Percentiles rank a stretch among this genome's conserved stretches.
Evolutionary conservation across 2,329 filamentous ascomycete genomes (phyloP).

Genomic region (Colletotrichum cordylinicola): DNA sequence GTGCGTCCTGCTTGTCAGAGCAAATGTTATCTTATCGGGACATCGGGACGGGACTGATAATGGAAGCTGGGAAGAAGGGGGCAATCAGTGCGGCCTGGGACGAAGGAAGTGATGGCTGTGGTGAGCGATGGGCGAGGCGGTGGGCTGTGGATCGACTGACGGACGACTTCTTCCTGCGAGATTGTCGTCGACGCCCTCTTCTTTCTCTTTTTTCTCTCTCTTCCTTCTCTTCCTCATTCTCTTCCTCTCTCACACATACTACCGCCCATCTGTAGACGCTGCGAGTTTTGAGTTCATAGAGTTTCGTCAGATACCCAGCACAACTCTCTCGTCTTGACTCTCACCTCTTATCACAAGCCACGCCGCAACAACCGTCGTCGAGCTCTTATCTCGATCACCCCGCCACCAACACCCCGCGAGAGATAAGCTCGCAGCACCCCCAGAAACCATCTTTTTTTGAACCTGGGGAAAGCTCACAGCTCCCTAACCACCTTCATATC

Average conservation of each 20-base stretch:
- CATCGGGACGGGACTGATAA: not conserved
- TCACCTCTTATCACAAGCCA: not conserved
- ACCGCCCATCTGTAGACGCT: not conserved
- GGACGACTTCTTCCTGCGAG: not conserved
- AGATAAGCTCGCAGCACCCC: slow-evolving; percentile 8
- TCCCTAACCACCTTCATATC: not conserved
- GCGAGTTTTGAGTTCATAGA: not conserved
- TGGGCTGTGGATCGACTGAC: slow-evolving; percentile 11
- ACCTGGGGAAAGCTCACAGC: not conserved
- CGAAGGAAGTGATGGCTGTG: not conserved
- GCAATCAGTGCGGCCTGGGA: not conserved
- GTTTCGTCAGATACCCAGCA: not conserved
- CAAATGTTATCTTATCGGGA: slow-evolving; percentile 13
- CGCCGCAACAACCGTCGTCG: not conserved
- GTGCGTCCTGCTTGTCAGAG: not conserved
- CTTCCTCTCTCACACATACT: not conserved
- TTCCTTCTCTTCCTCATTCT: not conserved
- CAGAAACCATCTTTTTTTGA: not conserved
- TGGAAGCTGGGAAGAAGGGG: not conserved
- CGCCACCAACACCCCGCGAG: not conserved
- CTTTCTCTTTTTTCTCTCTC: not conserved
- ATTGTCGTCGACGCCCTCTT: not conserved
- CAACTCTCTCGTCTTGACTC: not conserved
- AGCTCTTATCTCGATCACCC: not conserved
- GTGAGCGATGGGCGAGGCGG: not conserved